Evolutionary conservation across 192 early-diverging fungal genomes (phyloP).

Genomic region (Gigaspora rosea): DNA sequence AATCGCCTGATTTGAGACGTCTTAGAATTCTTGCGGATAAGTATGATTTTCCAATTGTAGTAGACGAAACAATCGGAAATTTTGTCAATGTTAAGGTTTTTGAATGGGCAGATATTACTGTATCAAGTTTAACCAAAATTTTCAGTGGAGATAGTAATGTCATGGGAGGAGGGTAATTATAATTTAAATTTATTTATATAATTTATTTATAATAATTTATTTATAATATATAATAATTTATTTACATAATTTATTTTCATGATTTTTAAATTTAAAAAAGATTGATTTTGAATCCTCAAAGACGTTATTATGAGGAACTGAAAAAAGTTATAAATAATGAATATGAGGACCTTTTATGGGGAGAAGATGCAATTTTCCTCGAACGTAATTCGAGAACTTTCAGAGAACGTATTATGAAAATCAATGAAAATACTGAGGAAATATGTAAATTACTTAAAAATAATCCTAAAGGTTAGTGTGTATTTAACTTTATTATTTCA

Average conservation of each 20-base stretch:
- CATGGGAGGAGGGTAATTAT: constrained; percentile 89
- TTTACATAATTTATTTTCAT: not conserved
- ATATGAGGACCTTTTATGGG: constrained; percentile 87
- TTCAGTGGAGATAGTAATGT: constrained; percentile 97
- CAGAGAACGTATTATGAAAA: constrained; percentile 65
- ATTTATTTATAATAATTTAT: not conserved
- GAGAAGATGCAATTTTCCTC: constrained; percentile 92
- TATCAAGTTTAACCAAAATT: constrained; percentile 91
- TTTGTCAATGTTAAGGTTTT: constrained; percentile 86
- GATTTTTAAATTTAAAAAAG: constrained; percentile 36
- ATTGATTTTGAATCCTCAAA: constrained; percentile 75
- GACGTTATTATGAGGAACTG: constrained; percentile 56
- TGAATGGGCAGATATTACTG: constrained; percentile 81
- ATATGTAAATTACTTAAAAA: constrained; percentile 68
- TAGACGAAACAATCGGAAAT: constrained; percentile 96
- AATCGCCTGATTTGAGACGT: constrained; percentile 75
- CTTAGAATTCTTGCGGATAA: constrained; percentile 74
- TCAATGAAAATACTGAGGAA: constrained; percentile 81
- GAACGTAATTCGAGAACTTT: constrained; percentile 94
- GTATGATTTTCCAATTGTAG: constrained; percentile 76
- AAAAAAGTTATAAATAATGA: constrained; percentile 53
- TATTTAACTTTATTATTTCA: not conserved
- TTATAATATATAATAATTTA: not conserved
- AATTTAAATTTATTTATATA: constrained; percentile 3
- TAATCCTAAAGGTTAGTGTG: constrained; percentile 69